These are phyloP conservation scores for Coemansia sp. DNA, from an alignment of 371 early-diverging fungal genomes.

Conservation along the genomic window DNA sequence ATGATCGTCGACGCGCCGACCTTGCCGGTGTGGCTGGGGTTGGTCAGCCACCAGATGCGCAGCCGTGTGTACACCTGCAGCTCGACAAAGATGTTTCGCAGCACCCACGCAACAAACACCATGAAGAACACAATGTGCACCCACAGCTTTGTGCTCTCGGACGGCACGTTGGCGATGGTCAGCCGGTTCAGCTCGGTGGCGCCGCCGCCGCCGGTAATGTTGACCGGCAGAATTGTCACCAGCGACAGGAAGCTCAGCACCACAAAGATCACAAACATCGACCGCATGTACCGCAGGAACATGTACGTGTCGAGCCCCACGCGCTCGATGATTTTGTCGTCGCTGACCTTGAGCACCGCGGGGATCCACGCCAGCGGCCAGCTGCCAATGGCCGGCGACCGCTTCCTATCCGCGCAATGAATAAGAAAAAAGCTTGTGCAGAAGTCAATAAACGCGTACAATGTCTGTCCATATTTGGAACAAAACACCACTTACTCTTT, in stretches of 20 bases:
- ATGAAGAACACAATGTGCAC: slow-evolving; percentile 67
- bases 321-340: slow-evolving; percentile 59
- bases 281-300: slow-evolving; percentile 70
- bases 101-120: slow-evolving; percentile 56
- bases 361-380: slow-evolving; percentile 64
- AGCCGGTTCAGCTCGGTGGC: slow-evolving; percentile 54
- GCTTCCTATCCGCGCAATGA: slow-evolving; percentile 49
- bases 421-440: too few relatives aligned
- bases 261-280: slow-evolving; percentile 61
- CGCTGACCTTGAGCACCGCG: slow-evolving; percentile 57
- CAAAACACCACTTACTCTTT: slow-evolving; percentile 53
- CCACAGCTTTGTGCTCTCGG: slow-evolving; percentile 59
- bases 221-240: slow-evolving; percentile 69
- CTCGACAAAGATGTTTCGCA: slow-evolving; percentile 64
- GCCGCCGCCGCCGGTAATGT: slow-evolving; percentile 54
- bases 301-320: slow-evolving; percentile 78
- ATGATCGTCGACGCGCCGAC: slow-evolving; percentile 67
- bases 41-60: slow-evolving; percentile 65
- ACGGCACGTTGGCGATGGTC: slow-evolving; percentile 67
- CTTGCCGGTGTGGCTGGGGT: slow-evolving; percentile 59
- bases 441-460: too few relatives aligned
- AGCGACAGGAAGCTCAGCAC: slow-evolving; percentile 61
- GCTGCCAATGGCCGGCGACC: slow-evolving; percentile 59
- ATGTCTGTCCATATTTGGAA: not conserved
- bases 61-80: slow-evolving; percentile 64